These are phyloP conservation scores for Capsicum pubescens DNA, from an alignment of 257 asterid species.

Conservation along the genomic window DNA sequence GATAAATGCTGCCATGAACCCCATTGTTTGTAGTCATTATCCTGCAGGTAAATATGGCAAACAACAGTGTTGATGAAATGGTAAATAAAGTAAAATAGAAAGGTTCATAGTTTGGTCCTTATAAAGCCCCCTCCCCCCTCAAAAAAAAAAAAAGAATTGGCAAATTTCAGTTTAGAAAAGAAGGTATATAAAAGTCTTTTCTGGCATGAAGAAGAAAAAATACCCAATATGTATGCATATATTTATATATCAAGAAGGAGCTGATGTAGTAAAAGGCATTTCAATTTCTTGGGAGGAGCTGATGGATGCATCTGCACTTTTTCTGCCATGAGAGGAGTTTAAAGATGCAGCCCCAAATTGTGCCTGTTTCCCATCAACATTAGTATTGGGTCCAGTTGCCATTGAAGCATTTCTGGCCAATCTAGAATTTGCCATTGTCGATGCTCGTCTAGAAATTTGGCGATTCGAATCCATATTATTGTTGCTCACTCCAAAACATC, in stretches of 20 bases:
- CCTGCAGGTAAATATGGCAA: not conserved
- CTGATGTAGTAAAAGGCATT: conserved; percentile 23
- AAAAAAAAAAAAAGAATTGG: not conserved
- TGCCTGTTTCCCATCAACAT: not conserved
- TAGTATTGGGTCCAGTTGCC: conserved; percentile 6
- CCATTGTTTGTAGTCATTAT: not conserved
- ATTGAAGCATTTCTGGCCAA: conserved; percentile 21
- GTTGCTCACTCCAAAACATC: conserved; percentile 33
- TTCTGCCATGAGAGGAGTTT: conserved; percentile 2
- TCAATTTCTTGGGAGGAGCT: conserved; percentile 22
- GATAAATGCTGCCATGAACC: not conserved
- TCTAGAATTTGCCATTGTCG: conserved; percentile 18
- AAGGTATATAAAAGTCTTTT: not conserved
- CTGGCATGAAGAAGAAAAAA: not conserved
- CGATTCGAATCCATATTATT: not conserved
- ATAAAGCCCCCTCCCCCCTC: no score
- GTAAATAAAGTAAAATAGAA: not conserved
- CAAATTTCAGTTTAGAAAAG: not conserved
- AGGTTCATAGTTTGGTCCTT: not conserved
- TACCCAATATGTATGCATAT: not conserved
- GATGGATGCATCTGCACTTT: conserved; percentile 4
- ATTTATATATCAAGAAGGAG: conserved; percentile 9
- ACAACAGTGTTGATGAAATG: not conserved
- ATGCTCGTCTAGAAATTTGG: conserved; percentile 25
- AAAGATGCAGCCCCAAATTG: conserved; percentile 14